Evolutionary conservation across 2,329 filamentous ascomycete genomes (phyloP), one percentile per base, ranked within the genome.

Genomic region (Tolypocladium nubicola): DNA sequence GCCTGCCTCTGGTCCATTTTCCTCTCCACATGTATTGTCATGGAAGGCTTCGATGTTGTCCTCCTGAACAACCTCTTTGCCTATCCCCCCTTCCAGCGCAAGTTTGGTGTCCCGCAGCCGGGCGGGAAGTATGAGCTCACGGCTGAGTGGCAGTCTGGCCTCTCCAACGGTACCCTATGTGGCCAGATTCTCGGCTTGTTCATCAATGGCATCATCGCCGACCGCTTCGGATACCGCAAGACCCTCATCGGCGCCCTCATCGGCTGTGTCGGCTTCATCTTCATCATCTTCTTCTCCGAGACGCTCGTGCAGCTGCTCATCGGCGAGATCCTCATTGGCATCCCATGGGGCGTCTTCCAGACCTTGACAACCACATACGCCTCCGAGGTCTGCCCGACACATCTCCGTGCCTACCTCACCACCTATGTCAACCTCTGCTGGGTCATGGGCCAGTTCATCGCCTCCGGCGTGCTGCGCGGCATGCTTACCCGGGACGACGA

Each of bases 101-200:
- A 68, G 55, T 80, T 75, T 57, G 76, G 76, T 10, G 59, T 63
- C 0, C 55, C 62, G 8, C 63, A 14, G 59, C 66, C 1, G 63
- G 63, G 76, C 35, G 75, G 72, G 1, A 67, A 61, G 0, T 79
- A 79, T 58, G 68, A 79, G 58, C 66, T 83, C 53, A 73, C 75
- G 1, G 75, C 76, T 1, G 68, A 73, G 0, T 83, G 80, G 80
- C 79, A 82, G 63, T 73, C 78, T 2, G 78, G 74, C 8, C 67
- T 83, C 4, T 73, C 71, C 47, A 80, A 79, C 50, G 79, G 74
- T 11, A 71, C 75, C 0, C 69, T 75, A 6, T 72, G 73, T 2
- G 80, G 80, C 13, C 71, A 77, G 57, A 77, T 83, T 26, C 45
- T 81, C 1, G 80, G 80, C 1, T 71, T 81, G 3, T 73, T 80